Evolutionary conservation across 768 basidiomycete genomes (phyloP).

Genomic region (Lactarius sanguifluus): DNA sequence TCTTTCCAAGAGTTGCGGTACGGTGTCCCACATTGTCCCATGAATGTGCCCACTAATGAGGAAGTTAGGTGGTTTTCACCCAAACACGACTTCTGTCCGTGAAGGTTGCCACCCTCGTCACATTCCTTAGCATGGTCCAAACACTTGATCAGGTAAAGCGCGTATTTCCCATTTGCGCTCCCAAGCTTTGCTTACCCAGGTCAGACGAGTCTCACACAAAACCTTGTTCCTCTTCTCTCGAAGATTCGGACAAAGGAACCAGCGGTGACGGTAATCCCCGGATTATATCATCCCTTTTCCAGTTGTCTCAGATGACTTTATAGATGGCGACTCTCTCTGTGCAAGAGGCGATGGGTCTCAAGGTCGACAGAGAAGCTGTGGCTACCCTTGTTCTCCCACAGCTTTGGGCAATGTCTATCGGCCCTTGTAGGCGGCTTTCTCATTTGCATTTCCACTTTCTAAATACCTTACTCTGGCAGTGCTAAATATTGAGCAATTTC

Average conservation of each 20-base stretch:
- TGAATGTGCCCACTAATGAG: conserved; percentile 9
- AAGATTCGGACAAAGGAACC: conserved; percentile 97
- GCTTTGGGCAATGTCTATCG: conserved; percentile 94
- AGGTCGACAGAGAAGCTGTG: conserved; percentile 86
- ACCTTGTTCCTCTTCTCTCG: conserved; percentile 89
- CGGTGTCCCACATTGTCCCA: conserved; percentile 35
- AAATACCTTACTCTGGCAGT: conserved; percentile 44
- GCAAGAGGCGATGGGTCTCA: conserved; percentile 95
- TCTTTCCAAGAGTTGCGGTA: conserved; percentile 93
- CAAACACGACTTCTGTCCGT: conserved; percentile 87
- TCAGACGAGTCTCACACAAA: conserved; percentile 86
- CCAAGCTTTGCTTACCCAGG: not conserved
- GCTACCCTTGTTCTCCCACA: conserved; percentile 61
- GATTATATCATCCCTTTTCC: not conserved
- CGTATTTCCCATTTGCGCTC: not conserved
- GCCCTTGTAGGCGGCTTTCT: conserved; percentile 55
- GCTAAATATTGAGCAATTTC: conserved; percentile 83
- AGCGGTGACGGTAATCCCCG: conserved; percentile 77
- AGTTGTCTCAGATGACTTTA: conserved; percentile 5
- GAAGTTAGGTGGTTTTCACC: conserved; percentile 79
- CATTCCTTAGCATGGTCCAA: conserved; percentile 84
- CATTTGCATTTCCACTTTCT: conserved; percentile 12
- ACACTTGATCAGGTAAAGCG: conserved; percentile 76
- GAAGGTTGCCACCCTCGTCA: conserved; percentile 85
- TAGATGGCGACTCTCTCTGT: conserved; percentile 87